These are phyloP conservation scores for Arachnomyces sp. DNA, from an alignment of 2,329 filamentous ascomycete genomes.

Conservation along the genomic window DNA sequence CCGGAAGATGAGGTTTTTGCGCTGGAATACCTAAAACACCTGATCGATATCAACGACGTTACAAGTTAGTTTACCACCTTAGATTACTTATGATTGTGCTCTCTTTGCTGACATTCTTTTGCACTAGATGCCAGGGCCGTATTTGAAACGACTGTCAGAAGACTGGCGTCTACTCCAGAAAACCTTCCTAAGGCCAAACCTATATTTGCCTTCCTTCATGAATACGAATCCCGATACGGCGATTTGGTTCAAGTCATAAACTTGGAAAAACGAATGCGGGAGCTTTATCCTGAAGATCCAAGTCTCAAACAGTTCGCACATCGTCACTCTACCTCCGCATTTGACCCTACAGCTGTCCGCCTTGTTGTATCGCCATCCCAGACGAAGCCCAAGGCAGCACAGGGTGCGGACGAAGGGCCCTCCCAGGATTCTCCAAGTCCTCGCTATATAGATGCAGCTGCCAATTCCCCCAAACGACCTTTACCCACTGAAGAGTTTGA, in stretches of 20 bases:
- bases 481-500: slow-evolving; percentile 62
- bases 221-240: slow-evolving; percentile 89
- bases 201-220: slow-evolving; percentile 86
- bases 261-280: slow-evolving; percentile 84
- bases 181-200: slow-evolving; percentile 68
- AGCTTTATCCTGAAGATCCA: slow-evolving; percentile 85
- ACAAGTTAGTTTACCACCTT: slow-evolving; percentile 60
- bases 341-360: slow-evolving; percentile 74
- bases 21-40: slow-evolving; percentile 89
- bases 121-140: slow-evolving; percentile 77
- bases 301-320: slow-evolving; percentile 66
- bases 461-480: slow-evolving; percentile 47
- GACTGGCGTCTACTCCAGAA: slow-evolving; percentile 69
- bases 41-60: slow-evolving; percentile 85
- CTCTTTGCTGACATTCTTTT: slow-evolving; percentile 9
- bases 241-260: slow-evolving; percentile 86
- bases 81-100: neutral
- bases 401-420: slow-evolving; percentile 36
- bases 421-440: slow-evolving; percentile 15
- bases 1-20: slow-evolving; percentile 90
- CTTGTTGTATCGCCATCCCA: slow-evolving; percentile 81
- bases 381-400: slow-evolving; percentile 56
- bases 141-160: slow-evolving; percentile 88
- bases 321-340: slow-evolving; percentile 65
- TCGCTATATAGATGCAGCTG: slow-evolving; percentile 20